A percentile compares a stretch with the other conserved stretches of the same genome.
Evolutionary conservation across 2,329 filamentous ascomycete species (phyloP).

Genomic region (Amauroascus verrucosus): DNA sequence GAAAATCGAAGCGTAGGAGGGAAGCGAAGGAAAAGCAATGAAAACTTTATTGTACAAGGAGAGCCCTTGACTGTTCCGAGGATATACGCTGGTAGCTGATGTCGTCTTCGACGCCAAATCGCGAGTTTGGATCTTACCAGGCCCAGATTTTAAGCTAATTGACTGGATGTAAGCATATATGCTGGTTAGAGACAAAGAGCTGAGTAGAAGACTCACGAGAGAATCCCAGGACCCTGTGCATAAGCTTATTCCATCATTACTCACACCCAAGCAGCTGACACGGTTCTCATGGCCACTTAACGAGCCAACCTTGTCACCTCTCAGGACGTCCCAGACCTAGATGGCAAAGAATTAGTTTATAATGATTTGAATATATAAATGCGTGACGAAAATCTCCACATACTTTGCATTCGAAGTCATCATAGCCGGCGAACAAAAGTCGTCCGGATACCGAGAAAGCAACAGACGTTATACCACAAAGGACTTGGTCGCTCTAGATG

Average conservation of each 20-base stretch:
- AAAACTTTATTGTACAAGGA: conserved; percentile 9
- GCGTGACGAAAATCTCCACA: conserved; percentile 22
- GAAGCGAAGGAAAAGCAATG: neutral
- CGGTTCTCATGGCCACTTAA: conserved; percentile 97
- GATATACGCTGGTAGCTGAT: neutral
- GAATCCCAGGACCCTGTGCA: conserved; percentile 99
- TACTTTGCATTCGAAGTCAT: conserved; percentile 99
- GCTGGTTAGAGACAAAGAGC: conserved; percentile 1
- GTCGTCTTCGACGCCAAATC: neutral
- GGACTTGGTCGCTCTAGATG: conserved; percentile 79
- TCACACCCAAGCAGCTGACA: conserved; percentile 95
- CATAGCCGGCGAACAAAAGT: conserved; percentile 91
- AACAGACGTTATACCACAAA: conserved; percentile 96
- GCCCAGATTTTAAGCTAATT: conserved; percentile 77
- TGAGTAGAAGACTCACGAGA: conserved; percentile 66
- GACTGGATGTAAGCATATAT: conserved; percentile 4
- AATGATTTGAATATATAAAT: neutral
- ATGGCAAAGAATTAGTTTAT: conserved; percentile 23
- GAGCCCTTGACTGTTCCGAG: conserved; percentile 5
- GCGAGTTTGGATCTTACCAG: conserved; percentile 43
- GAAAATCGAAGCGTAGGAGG: neutral
- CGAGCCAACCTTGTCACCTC: conserved; percentile 93
- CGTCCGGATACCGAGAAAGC: conserved; percentile 95
- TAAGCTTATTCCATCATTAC: conserved; percentile 97
- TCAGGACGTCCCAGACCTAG: conserved; percentile 94